These are phyloP conservation scores for Aureobasidium subglaciale DNA, from an alignment of 2,329 filamentous ascomycete species.

Conservation along the genomic window DNA sequence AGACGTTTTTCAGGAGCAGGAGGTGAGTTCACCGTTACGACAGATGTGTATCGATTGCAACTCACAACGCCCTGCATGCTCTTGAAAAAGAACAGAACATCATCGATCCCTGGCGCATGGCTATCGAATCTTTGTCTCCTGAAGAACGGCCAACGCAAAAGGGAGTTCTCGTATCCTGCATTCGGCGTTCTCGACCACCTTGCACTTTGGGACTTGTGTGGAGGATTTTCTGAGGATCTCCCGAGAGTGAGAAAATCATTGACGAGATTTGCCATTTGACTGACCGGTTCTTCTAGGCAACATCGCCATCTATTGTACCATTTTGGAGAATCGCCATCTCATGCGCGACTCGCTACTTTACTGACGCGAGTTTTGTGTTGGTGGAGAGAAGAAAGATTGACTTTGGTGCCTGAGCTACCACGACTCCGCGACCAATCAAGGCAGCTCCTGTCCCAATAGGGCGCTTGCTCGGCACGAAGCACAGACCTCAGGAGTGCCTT, in stretches of 20 bases:
- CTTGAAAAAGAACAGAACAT: not conserved
- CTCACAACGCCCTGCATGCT: not conserved
- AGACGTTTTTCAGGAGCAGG: conserved; percentile 14
- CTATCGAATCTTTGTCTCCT: not conserved
- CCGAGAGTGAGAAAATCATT: not conserved
- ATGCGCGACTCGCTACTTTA: not conserved
- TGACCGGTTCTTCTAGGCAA: not conserved
- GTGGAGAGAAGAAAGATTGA: not conserved
- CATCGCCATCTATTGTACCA: not conserved
- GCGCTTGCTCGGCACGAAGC: conserved; percentile 6
- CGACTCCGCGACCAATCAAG: conserved; percentile 5
- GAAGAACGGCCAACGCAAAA: not conserved
- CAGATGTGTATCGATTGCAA: not conserved
- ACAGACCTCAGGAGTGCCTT: conserved; percentile 2
- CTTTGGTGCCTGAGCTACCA: conserved; percentile 1
- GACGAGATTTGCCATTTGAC: not conserved
- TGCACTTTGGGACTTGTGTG: not conserved
- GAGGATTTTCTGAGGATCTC: not conserved
- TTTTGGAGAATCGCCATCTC: not conserved
- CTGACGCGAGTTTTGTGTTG: not conserved
- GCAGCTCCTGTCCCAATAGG: not conserved
- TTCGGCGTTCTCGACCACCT: not conserved
- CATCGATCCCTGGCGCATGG: not conserved
- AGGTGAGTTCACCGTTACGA: conserved; percentile 12
- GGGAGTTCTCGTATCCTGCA: not conserved